Conservation (phyloP, 441 rosid genomes). For the Adansonia gregorii region DNA sequence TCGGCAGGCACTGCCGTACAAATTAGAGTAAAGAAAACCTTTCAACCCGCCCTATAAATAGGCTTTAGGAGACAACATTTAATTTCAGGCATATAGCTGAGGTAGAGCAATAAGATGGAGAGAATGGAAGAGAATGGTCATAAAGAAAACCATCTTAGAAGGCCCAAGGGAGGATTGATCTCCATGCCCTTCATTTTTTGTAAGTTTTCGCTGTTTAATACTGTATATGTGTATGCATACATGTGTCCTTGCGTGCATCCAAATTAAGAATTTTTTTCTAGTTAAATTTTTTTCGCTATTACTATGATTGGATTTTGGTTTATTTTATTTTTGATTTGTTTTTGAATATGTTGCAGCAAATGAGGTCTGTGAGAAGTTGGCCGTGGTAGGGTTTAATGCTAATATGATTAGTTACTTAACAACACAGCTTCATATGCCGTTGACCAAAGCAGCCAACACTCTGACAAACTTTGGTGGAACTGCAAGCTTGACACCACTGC, state of each 20-base stretch:
- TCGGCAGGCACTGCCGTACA: background rate
- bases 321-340: background rate
- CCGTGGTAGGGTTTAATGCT: slow-evolving; percentile 77
- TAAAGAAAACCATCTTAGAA: slow-evolving; percentile 36
- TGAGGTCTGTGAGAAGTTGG: slow-evolving; percentile 87
- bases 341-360: slow-evolving; percentile 53
- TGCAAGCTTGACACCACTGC: slow-evolving; percentile 78
- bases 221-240: background rate
- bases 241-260: background rate
- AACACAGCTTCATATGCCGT: slow-evolving; percentile 77
- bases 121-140: slow-evolving; percentile 43
- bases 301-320: background rate
- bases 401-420: slow-evolving; percentile 94
- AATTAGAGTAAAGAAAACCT: background rate
- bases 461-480: slow-evolving; percentile 91
- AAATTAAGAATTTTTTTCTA: background rate
- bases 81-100: background rate
- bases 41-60: slow-evolving; percentile 6
- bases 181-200: slow-evolving; percentile 97
- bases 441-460: slow-evolving; percentile 91
- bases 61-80: background rate
- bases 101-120: slow-evolving; percentile 16
- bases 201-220: slow-evolving; percentile 29
- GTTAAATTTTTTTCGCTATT: background rate
- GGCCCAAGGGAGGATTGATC: slow-evolving; percentile 71